Evolutionary conservation across 2,329 filamentous ascomycete species (phyloP).

Genomic region (Trichoderma lentiforme): DNA sequence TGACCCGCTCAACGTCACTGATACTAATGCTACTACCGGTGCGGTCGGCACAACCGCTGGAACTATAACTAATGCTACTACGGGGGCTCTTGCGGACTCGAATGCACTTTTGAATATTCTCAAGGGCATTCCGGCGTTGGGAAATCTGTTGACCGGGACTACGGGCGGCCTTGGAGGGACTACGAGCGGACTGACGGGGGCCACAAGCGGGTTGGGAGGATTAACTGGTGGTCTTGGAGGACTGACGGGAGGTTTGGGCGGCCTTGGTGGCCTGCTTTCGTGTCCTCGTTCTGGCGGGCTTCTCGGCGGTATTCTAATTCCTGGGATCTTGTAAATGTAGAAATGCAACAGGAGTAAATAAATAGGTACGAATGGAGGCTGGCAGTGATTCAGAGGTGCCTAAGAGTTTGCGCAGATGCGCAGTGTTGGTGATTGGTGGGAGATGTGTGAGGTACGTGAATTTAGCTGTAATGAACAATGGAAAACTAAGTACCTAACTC

Average conservation of each 20-base stretch:
- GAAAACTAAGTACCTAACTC: no score
- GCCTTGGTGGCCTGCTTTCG: background rate
- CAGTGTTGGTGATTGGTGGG: no score
- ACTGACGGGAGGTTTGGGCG: background rate
- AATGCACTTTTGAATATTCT: background rate
- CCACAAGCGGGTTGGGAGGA: background rate
- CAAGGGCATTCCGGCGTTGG: background rate
- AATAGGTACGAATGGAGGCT: no score
- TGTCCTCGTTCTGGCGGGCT: background rate
- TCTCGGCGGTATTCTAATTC: conserved; percentile 7
- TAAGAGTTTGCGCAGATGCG: no score
- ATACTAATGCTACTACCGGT: background rate
- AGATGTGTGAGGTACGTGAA: no score
- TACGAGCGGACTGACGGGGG: background rate
- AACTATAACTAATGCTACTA: background rate
- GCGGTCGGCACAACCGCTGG: background rate
- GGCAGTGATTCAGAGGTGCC: no score
- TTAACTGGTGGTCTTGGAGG: background rate
- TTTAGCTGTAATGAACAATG: no score
- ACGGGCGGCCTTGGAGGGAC: background rate
- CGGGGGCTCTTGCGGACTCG: background rate
- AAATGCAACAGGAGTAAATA: no score
- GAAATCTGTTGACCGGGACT: background rate
- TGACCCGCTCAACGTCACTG: background rate
- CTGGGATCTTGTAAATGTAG: conserved; percentile 8